A percentile compares a stretch with the other conserved stretches of the same genome.
phyloP scores from a whole-genome alignment of 495 filamentous ascomycete genomes.

The Penicillium silybi region DNA sequence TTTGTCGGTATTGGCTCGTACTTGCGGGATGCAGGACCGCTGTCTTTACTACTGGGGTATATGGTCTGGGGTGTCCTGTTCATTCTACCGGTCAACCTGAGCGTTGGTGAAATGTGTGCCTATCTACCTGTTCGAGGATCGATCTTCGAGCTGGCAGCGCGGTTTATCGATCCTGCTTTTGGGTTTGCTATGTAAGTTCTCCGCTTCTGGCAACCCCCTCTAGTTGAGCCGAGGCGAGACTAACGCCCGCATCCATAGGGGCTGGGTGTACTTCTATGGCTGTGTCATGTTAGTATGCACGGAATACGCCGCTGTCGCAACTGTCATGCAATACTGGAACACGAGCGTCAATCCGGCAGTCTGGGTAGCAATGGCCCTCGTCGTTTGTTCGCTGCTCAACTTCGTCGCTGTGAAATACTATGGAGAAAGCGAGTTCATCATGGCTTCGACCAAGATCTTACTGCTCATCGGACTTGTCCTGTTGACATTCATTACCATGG shows the following conservation, averaged over 20 bases:
- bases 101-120: conserved; percentile 60
- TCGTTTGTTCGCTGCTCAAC: conserved; percentile 61
- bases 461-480: conserved; percentile 67
- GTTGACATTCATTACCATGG: conserved; percentile 64
- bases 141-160: conserved; percentile 66
- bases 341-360: conserved; percentile 45
- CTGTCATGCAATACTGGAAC: conserved; percentile 71
- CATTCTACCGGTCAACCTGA: conserved; percentile 34
- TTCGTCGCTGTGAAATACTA: conserved; percentile 65
- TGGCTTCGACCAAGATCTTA: conserved; percentile 71
- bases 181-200: conserved; percentile 60
- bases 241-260: conserved; percentile 23
- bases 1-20: conserved; percentile 71
- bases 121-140: conserved; percentile 70
- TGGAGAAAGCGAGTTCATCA: conserved; percentile 71
- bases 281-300: conserved; percentile 51
- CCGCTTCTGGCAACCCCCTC: neutral
- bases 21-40: conserved; percentile 61
- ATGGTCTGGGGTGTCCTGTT: conserved; percentile 34
- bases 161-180: conserved; percentile 65
- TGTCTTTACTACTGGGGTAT: conserved; percentile 65
- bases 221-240: neutral
- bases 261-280: conserved; percentile 38
- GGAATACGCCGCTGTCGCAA: conserved; percentile 64
- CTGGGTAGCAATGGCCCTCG: conserved; percentile 70